phyloP scores from a whole-genome alignment of 257 asterid species.

The Coffea eugenioides region DNA sequence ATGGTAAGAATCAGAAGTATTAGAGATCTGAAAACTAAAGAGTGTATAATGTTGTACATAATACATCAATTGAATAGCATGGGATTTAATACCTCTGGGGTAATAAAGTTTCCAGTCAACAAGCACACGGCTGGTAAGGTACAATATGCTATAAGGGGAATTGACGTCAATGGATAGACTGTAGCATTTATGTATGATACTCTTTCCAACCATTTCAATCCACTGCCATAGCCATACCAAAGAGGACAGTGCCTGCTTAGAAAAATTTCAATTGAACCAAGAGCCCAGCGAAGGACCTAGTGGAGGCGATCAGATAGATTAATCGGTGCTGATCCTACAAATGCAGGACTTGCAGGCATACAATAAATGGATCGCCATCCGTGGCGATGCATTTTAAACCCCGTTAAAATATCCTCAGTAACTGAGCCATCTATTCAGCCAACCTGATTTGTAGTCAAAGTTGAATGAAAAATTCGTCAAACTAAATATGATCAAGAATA shows the following conservation, averaged over 20 bases:
- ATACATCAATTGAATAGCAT: neutral
- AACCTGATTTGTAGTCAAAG: constrained; percentile 4
- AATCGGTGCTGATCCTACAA: no score
- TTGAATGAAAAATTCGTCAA: neutral
- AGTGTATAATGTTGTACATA: no score
- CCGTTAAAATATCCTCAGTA: neutral
- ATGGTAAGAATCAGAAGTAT: neutral
- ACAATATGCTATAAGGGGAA: constrained; percentile 31
- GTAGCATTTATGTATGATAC: constrained; percentile 30
- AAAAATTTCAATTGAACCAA: no score
- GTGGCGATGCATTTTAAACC: no score
- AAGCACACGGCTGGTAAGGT: constrained; percentile 35
- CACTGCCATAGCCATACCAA: neutral
- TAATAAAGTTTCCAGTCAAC: constrained; percentile 30
- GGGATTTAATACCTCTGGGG: constrained; percentile 21
- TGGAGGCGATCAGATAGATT: no score
- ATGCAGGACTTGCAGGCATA: no score
- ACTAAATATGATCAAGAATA: neutral
- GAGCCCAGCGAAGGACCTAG: no score
- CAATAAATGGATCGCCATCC: no score
- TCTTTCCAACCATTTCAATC: constrained; percentile 32
- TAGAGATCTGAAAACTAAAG: neutral
- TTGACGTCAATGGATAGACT: constrained; percentile 30
- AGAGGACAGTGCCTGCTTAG: no score
- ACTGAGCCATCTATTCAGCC: no score